A percentile compares a stretch with the other conserved stretches of the same genome.
Evolutionary conservation across 1,284 basidiomycete genomes (phyloP).

Genomic region (Termitomyces sp.): DNA sequence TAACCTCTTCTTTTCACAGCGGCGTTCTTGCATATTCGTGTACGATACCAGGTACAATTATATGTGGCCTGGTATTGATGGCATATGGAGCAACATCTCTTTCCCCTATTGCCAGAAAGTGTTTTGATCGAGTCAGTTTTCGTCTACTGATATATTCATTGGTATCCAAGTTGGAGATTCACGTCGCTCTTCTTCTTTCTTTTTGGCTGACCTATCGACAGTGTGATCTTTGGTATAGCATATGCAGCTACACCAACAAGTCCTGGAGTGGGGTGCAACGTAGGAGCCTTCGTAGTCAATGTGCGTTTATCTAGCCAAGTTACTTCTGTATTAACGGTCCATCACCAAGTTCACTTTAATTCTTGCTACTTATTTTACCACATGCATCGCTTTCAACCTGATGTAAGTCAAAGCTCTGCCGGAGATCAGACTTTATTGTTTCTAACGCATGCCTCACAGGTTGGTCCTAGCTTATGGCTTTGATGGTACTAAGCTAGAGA

Average conservation of each 20-base stretch:
- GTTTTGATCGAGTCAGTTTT: conserved; percentile 24
- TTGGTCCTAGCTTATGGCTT: conserved; percentile 21
- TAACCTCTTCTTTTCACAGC: conserved; percentile 1
- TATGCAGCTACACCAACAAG: conserved; percentile 13
- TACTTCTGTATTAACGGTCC: neutral
- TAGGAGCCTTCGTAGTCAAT: conserved; percentile 19
- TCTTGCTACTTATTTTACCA: conserved; percentile 21
- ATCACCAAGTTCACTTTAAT: conserved; percentile 14
- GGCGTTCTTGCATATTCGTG: conserved; percentile 14
- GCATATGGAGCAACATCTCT: conserved; percentile 14
- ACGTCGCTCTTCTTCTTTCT: neutral
- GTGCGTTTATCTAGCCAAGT: conserved; percentile 5
- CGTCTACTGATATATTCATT: conserved; percentile 19
- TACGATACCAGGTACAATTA: conserved; percentile 18
- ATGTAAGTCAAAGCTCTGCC: conserved; percentile 8
- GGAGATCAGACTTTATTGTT: too few relatives aligned
- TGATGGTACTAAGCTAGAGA: conserved; percentile 24
- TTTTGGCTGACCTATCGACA: neutral
- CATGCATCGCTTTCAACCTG: conserved; percentile 23
- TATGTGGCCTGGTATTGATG: conserved; percentile 18
- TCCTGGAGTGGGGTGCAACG: conserved; percentile 11
- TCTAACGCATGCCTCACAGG: conserved; percentile 6
- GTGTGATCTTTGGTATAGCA: conserved; percentile 19
- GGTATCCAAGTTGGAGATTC: conserved; percentile 18
- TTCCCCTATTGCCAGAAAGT: conserved; percentile 7